These are phyloP conservation scores for Psilocybe tampanensis DNA, from an alignment of 768 basidiomycete genomes.

Conservation along the genomic window DNA sequence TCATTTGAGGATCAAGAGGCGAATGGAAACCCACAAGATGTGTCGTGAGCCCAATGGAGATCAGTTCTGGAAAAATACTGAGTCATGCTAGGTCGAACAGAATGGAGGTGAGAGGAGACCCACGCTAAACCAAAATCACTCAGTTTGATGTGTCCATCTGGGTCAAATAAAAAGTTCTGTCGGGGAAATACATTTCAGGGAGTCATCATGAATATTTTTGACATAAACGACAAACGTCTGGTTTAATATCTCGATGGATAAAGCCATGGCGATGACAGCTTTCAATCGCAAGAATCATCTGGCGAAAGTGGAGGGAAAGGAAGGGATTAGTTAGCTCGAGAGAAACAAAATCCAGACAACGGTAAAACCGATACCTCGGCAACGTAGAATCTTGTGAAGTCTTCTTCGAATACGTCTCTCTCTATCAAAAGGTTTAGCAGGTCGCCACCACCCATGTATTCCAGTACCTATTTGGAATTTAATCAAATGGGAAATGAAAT, in stretches of 20 bases:
- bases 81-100: conserved; percentile 7
- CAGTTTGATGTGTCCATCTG: conserved; percentile 90
- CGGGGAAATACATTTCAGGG: conserved; percentile 17
- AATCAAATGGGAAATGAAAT: conserved; percentile 48
- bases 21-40: conserved; percentile 61
- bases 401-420: conserved; percentile 87
- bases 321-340: conserved; percentile 16
- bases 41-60: conserved; percentile 97
- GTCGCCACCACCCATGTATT: conserved; percentile 97
- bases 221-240: conserved; percentile 62
- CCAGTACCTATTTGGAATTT: conserved; percentile 63
- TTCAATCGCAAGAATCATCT: conserved; percentile 95
- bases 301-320: conserved; percentile 5
- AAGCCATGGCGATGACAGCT: conserved; percentile 94
- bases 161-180: conserved; percentile 95
- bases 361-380: conserved; percentile 68
- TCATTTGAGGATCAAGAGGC: conserved; percentile 12
- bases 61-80: conserved; percentile 60
- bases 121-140: conserved; percentile 96
- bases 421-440: conserved; percentile 95
- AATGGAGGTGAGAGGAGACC: conserved; percentile 40
- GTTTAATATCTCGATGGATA: conserved; percentile 98
- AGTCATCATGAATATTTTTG: conserved; percentile 18
- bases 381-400: conserved; percentile 91
- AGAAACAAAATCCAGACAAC: conserved; percentile 13